Percentiles rank a stretch among this genome's conserved stretches.
These are phyloP conservation scores for Eustoma russellianum DNA, from an alignment of 257 asterid species.

Conservation along the genomic window DNA sequence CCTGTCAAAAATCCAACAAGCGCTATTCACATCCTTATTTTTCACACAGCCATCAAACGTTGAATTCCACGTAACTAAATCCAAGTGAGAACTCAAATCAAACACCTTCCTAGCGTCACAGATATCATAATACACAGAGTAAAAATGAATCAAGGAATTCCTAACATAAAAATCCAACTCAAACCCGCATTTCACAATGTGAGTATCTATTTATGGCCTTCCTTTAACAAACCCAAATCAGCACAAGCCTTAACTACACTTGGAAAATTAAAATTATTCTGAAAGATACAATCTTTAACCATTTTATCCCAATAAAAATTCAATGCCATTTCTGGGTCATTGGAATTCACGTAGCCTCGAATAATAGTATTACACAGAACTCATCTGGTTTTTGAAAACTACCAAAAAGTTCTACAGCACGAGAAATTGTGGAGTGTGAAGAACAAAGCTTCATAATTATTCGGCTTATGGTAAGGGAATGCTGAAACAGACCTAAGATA, in stretches of 20 bases:
- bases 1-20: slow-evolving; percentile 21
- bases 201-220: slow-evolving; percentile 23
- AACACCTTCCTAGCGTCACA: slow-evolving; percentile 25
- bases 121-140: slow-evolving; percentile 11
- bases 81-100: slow-evolving; percentile 23
- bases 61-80: slow-evolving; percentile 33
- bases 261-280: slow-evolving; percentile 29
- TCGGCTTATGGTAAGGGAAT: slow-evolving; percentile 27
- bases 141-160: slow-evolving; percentile 23
- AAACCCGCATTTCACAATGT: slow-evolving; percentile 23
- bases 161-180: slow-evolving; percentile 27
- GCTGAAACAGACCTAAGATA: slow-evolving; percentile 21
- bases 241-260: slow-evolving; percentile 26
- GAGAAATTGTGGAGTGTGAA: slow-evolving; percentile 4
- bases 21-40: slow-evolving; percentile 19
- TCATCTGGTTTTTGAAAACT: slow-evolving; percentile 28
- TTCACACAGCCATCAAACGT: slow-evolving; percentile 30
- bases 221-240: slow-evolving; percentile 16
- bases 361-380: slow-evolving; percentile 27
- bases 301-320: slow-evolving; percentile 19
- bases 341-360: slow-evolving; percentile 17
- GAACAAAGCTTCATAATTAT: slow-evolving; percentile 25
- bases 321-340: slow-evolving; percentile 19
- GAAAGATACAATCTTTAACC: slow-evolving; percentile 22
- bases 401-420: slow-evolving; percentile 18